These are phyloP conservation scores for Fusarium drepaniforme DNA, from an alignment of 2,329 filamentous ascomycete genomes.

Conservation along the genomic window DNA sequence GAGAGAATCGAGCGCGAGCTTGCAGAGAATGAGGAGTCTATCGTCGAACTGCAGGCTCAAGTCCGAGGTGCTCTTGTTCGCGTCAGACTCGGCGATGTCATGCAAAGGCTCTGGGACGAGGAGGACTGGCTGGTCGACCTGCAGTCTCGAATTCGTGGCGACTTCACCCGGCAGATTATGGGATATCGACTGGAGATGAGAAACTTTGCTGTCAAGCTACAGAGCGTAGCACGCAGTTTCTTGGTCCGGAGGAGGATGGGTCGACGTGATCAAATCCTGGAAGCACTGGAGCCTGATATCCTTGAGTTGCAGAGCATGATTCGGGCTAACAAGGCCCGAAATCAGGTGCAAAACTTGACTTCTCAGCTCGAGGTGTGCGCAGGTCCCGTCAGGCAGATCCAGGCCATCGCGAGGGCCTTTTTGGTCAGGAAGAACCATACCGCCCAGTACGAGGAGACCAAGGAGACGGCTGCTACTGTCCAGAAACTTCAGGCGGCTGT, in stretches of 20 bases:
- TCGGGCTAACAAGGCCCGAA: conserved; percentile 74
- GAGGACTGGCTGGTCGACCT: conserved; percentile 84
- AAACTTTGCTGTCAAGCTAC: conserved; percentile 81
- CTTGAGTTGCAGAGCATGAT: conserved; percentile 86
- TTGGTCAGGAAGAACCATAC: conserved; percentile 70
- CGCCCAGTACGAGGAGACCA: conserved; percentile 68
- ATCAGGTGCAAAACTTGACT: conserved; percentile 67
- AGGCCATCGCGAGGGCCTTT: conserved; percentile 75
- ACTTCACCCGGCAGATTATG: conserved; percentile 86
- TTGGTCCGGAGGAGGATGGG: conserved; percentile 74
- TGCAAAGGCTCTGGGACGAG: conserved; percentile 91
- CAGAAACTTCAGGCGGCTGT: conserved; percentile 74
- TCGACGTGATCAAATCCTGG: conserved; percentile 75
- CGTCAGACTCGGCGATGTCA: conserved; percentile 80
- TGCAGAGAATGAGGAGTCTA: conserved; percentile 76
- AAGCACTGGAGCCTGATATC: conserved; percentile 77
- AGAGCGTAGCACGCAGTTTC: conserved; percentile 83
- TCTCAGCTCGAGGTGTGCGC: conserved; percentile 72
- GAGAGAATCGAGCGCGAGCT: conserved; percentile 88
- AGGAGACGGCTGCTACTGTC: conserved; percentile 63
- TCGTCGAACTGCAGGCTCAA: conserved; percentile 88
- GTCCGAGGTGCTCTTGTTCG: conserved; percentile 84
- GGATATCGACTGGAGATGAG: conserved; percentile 87
- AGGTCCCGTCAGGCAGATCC: conserved; percentile 74
- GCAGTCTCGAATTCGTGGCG: conserved; percentile 88